Base-by-base conservation (phyloP, 805 yeast genomes). In the Saturnispora halmiae region DNA sequence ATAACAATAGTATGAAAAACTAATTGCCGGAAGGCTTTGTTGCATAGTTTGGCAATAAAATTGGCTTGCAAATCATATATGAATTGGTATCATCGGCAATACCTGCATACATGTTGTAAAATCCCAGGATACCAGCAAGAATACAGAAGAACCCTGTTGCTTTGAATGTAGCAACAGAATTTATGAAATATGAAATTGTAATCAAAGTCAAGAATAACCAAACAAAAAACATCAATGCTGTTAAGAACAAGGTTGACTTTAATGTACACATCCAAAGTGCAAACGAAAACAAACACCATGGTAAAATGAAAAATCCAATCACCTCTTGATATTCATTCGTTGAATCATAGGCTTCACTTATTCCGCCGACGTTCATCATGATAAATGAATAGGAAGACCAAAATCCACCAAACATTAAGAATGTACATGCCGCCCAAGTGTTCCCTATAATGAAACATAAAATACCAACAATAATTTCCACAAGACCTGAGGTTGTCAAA, bases 351-450 rank as follows among this genome's bases (percentile, higher is more conserved):
- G 68, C 60, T 1, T 59, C 56, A 1, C 54, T 44, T 20, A 72
- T 63, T 1, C 67, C 70, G 49, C 72, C 72, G 5, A 65, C 55
- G 31, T 65, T 64, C 45, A 70, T 65, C 41, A 64, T 52, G 5
- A 73, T 58, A 40, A 69, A 67, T 3, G 72, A 72, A 50, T 63
- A 73, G 3, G 71, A 60, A 40, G 70, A 56, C 72, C 77, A 75
- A 52, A 74, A 75, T 0, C 75, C 72, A 20, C 79, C 79, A 56
- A 67, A 75, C 53, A 70, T 66, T 22, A 66, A 58, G 37, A 75
- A 64, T 1, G 75, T 72, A 33, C 75, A 67, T 30, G 69, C 69
- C 19, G 75, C 79, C 67, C 76, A 75, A 1, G 76, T 69, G 54
- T 73, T 73, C 37, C 76, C 77, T 29, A 67, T 51, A 18, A 66